Conservation (phyloP, 306 rosid species). For the Acacia crassicarpa region DNA sequence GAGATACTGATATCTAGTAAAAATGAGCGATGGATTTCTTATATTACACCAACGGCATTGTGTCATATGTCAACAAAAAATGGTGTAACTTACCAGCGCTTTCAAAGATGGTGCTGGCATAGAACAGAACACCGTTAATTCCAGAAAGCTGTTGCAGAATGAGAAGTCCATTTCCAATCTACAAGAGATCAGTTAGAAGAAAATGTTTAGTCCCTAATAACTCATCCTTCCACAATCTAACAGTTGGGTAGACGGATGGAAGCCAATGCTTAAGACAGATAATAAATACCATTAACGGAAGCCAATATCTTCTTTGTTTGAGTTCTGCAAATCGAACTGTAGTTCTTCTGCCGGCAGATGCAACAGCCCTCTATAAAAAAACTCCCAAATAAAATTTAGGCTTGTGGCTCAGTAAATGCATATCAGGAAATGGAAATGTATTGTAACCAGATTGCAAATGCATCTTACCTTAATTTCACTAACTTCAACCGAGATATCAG, state of each 20-base stretch:
- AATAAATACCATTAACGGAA: constrained; percentile 75
- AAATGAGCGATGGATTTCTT: not conserved
- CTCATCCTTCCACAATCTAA: constrained; percentile 28
- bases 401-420: constrained; percentile 10
- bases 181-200: constrained; percentile 37
- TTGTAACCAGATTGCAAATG: constrained; percentile 13
- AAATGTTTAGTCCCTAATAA: constrained; percentile 26
- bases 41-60: not conserved
- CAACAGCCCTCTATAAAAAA: constrained; percentile 69
- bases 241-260: constrained; percentile 18
- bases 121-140: constrained; percentile 84
- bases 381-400: constrained; percentile 19
- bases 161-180: constrained; percentile 97
- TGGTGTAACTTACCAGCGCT: constrained; percentile 49
- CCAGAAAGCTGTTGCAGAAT: constrained; percentile 93
- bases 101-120: constrained; percentile 78
- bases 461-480: constrained; percentile 68
- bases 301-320: constrained; percentile 84
- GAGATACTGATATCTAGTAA: not conserved
- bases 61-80: constrained; percentile 9
- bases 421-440: constrained; percentile 23
- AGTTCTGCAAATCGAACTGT: constrained; percentile 79
- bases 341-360: constrained; percentile 64
- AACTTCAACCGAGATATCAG: constrained; percentile 83
- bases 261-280: constrained; percentile 27